A percentile compares a stretch with the other conserved stretches of the same genome.
Evolutionary conservation across 2,329 filamentous ascomycete genomes (phyloP).

Genomic region (Colletotrichum lini): DNA sequence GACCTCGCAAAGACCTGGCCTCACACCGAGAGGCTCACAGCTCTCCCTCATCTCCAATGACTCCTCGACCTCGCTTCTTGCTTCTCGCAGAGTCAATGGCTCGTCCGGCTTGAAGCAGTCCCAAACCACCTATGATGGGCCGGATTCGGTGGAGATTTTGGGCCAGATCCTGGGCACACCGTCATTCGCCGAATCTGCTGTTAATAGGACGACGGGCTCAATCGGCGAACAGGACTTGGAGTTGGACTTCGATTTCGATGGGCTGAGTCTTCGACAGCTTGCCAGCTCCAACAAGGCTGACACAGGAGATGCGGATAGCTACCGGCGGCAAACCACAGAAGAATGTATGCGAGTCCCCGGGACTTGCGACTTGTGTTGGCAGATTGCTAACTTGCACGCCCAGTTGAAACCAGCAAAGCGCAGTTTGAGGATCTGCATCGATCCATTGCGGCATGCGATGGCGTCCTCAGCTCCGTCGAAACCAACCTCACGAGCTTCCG

Average conservation of each 20-base stretch:
- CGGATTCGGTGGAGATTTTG: slow-evolving; percentile 81
- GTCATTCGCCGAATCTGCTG: slow-evolving; percentile 43
- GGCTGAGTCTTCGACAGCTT: slow-evolving; percentile 82
- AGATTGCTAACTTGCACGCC: slow-evolving; percentile 37
- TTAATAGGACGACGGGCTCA: slow-evolving; percentile 36
- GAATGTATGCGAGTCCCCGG: slow-evolving; percentile 72
- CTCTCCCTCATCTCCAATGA: slow-evolving; percentile 83
- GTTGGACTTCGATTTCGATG: slow-evolving; percentile 83
- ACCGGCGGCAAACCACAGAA: slow-evolving; percentile 72
- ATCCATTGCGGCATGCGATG: slow-evolving; percentile 91
- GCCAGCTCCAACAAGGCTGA: slow-evolving; percentile 55
- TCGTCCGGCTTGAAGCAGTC: slow-evolving; percentile 74
- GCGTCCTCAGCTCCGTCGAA: slow-evolving; percentile 93
- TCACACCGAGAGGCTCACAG: slow-evolving; percentile 81
- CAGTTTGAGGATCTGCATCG: slow-evolving; percentile 92
- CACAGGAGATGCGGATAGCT: slow-evolving; percentile 44
- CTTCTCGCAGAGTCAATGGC: slow-evolving; percentile 77
- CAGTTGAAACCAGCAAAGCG: slow-evolving; percentile 84
- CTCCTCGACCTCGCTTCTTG: slow-evolving; percentile 81
- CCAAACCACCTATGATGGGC: slow-evolving; percentile 64
- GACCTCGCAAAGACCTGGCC: slow-evolving; percentile 76
- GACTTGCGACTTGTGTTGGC: neutral
- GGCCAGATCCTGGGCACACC: slow-evolving; percentile 58
- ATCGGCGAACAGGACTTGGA: slow-evolving; percentile 69
- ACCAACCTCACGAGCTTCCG: slow-evolving; percentile 93